Evolutionary conservation across 2,329 filamentous ascomycete genomes (phyloP).

Genomic region (Xylariales sp.): DNA sequence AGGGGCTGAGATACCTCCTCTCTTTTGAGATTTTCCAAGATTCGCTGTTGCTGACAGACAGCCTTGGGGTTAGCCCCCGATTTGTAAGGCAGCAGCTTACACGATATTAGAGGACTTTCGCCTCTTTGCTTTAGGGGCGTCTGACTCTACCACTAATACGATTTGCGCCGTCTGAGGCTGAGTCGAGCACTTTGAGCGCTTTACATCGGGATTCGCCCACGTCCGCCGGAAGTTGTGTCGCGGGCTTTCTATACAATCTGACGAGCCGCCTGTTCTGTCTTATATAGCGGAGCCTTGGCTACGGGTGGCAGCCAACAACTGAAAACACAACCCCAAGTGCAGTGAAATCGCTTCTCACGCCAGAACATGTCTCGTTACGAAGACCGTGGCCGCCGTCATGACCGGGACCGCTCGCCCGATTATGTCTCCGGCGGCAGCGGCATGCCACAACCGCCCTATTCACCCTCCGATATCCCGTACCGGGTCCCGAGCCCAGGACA

Average conservation of each 20-base stretch:
- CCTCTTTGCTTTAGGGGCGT: neutral
- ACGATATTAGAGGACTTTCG: neutral
- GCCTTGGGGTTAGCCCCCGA: neutral
- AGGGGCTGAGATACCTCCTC: too few relatives aligned
- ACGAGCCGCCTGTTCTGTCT: neutral
- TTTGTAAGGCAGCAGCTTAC: neutral
- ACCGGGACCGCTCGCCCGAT: conserved; percentile 6
- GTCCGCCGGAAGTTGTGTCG: neutral
- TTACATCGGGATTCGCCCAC: neutral
- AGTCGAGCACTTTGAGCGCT: neutral
- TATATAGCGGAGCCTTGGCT: neutral
- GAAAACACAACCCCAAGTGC: neutral
- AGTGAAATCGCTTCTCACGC: neutral
- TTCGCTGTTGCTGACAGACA: too few relatives aligned
- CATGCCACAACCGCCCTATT: neutral
- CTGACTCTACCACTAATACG: neutral
- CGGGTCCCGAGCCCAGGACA: conserved; percentile 4
- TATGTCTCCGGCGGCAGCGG: conserved; percentile 7
- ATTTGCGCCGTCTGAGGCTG: neutral
- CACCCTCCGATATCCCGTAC: neutral
- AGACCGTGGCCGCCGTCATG: neutral
- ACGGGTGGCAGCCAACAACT: neutral
- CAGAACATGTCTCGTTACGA: conserved; percentile 7
- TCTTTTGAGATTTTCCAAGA: too few relatives aligned
- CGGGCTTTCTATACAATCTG: neutral